These are phyloP conservation scores for Ustilago hordei DNA, from an alignment of 1,284 basidiomycete genomes.

Conservation along the genomic window DNA sequence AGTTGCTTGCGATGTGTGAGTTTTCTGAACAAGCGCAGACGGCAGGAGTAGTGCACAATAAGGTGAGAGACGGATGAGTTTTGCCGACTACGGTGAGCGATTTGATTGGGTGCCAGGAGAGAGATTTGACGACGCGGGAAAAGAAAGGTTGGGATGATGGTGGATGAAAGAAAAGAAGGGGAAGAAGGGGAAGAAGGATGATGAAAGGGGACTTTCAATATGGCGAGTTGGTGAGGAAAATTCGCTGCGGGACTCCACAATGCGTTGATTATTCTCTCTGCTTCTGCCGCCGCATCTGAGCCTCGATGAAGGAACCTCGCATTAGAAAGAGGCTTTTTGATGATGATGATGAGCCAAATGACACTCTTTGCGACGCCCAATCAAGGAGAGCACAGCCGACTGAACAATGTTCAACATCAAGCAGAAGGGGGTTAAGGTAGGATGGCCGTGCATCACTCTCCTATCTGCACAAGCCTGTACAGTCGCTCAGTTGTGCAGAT, in stretches of 20 bases:
- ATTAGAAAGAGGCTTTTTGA: background rate
- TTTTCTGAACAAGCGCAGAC: background rate
- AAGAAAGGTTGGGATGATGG: slow-evolving; percentile 13
- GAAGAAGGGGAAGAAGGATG: slow-evolving; percentile 1
- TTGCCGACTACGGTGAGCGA: background rate
- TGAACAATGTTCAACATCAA: background rate
- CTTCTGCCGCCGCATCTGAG: background rate
- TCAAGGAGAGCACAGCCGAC: background rate
- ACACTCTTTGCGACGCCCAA: background rate
- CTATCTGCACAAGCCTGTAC: too few relatives aligned
- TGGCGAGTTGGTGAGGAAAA: background rate
- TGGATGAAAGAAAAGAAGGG: slow-evolving; percentile 12
- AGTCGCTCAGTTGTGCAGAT: too few relatives aligned
- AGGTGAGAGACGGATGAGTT: background rate
- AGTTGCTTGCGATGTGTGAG: background rate
- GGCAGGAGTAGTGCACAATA: too few relatives aligned
- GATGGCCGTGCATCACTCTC: too few relatives aligned
- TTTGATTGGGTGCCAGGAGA: background rate
- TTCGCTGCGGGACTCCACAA: slow-evolving; percentile 1
- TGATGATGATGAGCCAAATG: background rate
- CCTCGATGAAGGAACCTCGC: too few relatives aligned
- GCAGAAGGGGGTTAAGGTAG: too few relatives aligned
- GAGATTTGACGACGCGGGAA: slow-evolving; percentile 1
- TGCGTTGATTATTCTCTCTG: background rate
- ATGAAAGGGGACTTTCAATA: background rate